phyloP scores from a whole-genome alignment of 1,139 yeast genomes.

The Blastobotrys petasosporus region DNA sequence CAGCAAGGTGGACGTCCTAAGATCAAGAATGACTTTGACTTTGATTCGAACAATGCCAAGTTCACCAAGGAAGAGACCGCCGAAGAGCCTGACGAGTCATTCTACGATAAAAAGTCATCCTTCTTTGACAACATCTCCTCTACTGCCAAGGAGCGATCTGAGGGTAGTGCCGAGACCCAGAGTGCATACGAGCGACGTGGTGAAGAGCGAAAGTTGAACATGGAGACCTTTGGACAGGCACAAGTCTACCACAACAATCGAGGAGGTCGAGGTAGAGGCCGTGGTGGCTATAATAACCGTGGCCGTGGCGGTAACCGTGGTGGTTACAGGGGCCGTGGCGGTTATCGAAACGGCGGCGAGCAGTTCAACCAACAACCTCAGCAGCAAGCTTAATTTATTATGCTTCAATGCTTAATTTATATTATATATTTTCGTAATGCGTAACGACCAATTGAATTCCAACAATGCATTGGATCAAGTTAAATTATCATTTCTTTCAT shows the following conservation, averaged over 20 bases:
- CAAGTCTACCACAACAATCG: conserved; percentile 23
- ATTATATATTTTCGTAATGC: no score
- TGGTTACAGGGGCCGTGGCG: conserved; percentile 12
- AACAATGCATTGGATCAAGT: no score
- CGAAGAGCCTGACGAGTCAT: conserved; percentile 28
- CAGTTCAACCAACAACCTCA: background rate
- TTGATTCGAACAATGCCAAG: conserved; percentile 60
- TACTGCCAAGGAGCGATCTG: conserved; percentile 35
- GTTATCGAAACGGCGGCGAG: conserved; percentile 2
- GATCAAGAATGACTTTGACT: conserved; percentile 50
- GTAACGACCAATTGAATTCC: no score
- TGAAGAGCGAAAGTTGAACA: conserved; percentile 55
- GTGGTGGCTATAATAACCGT: conserved; percentile 34
- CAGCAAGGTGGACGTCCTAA: background rate
- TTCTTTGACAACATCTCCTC: conserved; percentile 78
- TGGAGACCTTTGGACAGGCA: conserved; percentile 65
- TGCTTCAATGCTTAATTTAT: conserved; percentile 1
- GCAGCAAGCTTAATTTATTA: background rate
- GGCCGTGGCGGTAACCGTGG: conserved; percentile 35
- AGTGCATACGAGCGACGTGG: conserved; percentile 47
- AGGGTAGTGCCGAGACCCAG: conserved; percentile 31
- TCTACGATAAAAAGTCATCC: conserved; percentile 65
- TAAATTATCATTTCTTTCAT: no score
- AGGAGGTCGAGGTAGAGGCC: conserved; percentile 29
- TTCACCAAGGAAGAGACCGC: conserved; percentile 27